Percentiles rank a stretch among this genome's conserved stretches.
These are phyloP conservation scores for Aspergillus campestris DNA, from an alignment of 495 filamentous ascomycete species.

Conservation along the genomic window DNA sequence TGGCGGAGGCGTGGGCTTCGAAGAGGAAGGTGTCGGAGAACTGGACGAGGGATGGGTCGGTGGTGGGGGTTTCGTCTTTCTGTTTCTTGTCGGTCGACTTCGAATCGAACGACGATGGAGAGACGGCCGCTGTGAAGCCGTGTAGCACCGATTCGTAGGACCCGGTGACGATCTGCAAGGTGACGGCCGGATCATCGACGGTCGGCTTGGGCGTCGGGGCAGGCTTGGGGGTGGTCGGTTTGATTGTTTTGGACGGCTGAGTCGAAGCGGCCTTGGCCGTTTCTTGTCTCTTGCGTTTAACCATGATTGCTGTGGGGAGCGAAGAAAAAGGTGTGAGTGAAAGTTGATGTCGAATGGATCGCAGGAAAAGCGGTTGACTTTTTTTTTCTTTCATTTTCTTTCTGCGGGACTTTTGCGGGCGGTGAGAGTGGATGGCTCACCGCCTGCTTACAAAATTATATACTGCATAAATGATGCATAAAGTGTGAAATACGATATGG, in stretches of 20 bases:
- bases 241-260: conserved; percentile 27
- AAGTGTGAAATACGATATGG: too few relatives aligned
- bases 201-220: conserved; percentile 9
- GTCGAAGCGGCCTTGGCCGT: conserved; percentile 22
- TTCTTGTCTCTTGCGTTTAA: conserved; percentile 64
- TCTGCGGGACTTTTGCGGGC: too few relatives aligned
- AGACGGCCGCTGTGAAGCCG: conserved; percentile 72
- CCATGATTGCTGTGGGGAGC: conserved; percentile 40
- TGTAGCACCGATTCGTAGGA: conserved; percentile 94
- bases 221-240: conserved; percentile 21
- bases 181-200: conserved; percentile 32
- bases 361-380: too few relatives aligned
- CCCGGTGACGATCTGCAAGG: conserved; percentile 81
- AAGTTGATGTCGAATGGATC: too few relatives aligned
- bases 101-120: conserved; percentile 20
- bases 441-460: too few relatives aligned
- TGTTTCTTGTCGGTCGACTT: background rate
- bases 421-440: too few relatives aligned
- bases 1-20: conserved; percentile 81
- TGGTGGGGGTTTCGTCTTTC: conserved; percentile 10
- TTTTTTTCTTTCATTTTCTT: too few relatives aligned
- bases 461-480: too few relatives aligned
- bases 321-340: too few relatives aligned
- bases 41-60: conserved; percentile 36
- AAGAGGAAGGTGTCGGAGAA: conserved; percentile 96